Base-by-base conservation (phyloP, 495 filamentous ascomycete species). In the Aspergillus conjunctus region DNA sequence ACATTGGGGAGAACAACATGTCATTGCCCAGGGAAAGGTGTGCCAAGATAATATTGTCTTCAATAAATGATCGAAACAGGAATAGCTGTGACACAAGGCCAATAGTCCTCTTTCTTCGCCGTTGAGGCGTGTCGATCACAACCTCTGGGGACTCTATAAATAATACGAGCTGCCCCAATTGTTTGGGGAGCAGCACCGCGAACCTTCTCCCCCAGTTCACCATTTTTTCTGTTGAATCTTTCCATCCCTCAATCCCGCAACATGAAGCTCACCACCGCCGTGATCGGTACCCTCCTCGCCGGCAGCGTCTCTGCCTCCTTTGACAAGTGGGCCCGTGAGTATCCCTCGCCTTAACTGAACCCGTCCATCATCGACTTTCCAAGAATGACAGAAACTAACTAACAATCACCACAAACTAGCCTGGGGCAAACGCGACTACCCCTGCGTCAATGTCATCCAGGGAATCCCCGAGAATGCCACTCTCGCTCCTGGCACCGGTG, bases 341-440 rank as follows among this genome's bases (percentile, higher is more conserved):
- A 44, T 14, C n/a, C 32, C 26, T 43, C 5, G 5, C 26, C 26
- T 26, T 37, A 37, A 3, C 26, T 20, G 15, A 0, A 11, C n/a
- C 6, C 9, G 20, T 11, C 8, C 39, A 15, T 7, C 33, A 18
- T 17, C 51, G 20, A 0, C 46, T 43, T 14, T 49, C 4, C 22
- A 48, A 30, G 10, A 22, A 14, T 43, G 7, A 14, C 10, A 46
- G 15, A 59, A 52, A 12, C 43, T 52, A 45, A 57, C 30, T 33
- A 6, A 20, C 5, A 14, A 56, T 33, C 10, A 44, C 7, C n/a
- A 26, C n/a, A 41, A 4, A 37, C 14, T 18, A 73, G 74, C 74
- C 9, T 77, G 74, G 74, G 74, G 74, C 30, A 77, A 75, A 33
- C 72, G 74, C 20, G 74, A 77, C 46, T 77, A 77, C 66, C 26